Evolutionary conservation across 768 basidiomycete genomes (phyloP), one percentile per base, ranked within the genome.

Genomic region (Phanerodontia chrysosporium): DNA sequence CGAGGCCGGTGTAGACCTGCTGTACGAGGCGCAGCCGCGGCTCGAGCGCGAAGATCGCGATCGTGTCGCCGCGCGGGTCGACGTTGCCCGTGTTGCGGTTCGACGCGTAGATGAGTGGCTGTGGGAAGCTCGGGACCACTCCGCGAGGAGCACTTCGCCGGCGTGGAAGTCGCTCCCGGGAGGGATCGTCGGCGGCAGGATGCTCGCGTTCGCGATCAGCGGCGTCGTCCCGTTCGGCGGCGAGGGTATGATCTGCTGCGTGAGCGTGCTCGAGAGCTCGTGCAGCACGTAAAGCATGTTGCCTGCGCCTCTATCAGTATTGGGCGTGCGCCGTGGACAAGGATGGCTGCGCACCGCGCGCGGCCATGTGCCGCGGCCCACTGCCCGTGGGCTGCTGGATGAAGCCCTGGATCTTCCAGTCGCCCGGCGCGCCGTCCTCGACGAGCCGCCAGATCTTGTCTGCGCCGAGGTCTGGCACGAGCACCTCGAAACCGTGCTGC

Each of bases 391-490:
- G 83, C 54, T 84, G 83, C 45, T 78, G 74, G 49, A 90, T 87
- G 36, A 77, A 75, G 1, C 87, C 86, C 51, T 83, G 81, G 46
- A 89, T 80, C 39, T 65, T 70, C 71, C 77, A 89, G 2, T 74
- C 66, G 0, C 80, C 80, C 0, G 80, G 69, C 7, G 70, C 61
- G 0, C 74, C 73, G 51, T 78, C 69, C 46, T 78, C 72, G 44
- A 74, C 77, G 2, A 89, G 74, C 39, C 88, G 76, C 86, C 87
- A 90, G 57, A 89, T 81, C 58, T 77, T 85, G 70, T 90, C 87
- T 0, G 70, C 80, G 27, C 88, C 87, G 67, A 87, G 73, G 71
- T 88, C 88, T 0, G 87, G 81, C 8, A 89, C 74, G 62, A 89
- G 77, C 9, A 90, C 65, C 63, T 89, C 87, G 8, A 65, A 66